These are phyloP conservation scores for Arachis monticola DNA, from an alignment of 331 rosid genomes.

Conservation along the genomic window DNA sequence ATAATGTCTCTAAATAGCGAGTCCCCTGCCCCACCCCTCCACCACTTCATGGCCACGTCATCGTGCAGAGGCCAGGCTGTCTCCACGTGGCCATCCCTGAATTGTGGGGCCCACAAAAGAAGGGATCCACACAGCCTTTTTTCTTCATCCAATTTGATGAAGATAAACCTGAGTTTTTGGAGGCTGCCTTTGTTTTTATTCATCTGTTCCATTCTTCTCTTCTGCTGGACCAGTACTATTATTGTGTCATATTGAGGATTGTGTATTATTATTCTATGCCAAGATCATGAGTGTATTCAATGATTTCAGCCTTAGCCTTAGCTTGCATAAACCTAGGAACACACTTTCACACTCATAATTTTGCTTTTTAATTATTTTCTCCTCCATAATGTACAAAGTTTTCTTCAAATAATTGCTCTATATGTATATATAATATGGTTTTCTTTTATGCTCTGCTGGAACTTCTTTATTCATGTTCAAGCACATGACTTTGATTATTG, in stretches of 20 bases:
- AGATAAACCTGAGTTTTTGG: slow-evolving; percentile 43
- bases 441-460: slow-evolving; percentile 31
- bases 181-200: slow-evolving; percentile 23
- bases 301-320: slow-evolving; percentile 17
- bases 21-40: no score
- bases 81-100: slow-evolving; percentile 50
- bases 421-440: neutral
- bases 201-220: slow-evolving; percentile 1
- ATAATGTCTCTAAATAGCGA: no score
- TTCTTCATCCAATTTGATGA: slow-evolving; percentile 36
- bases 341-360: neutral
- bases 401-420: slow-evolving; percentile 25
- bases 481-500: slow-evolving; percentile 31
- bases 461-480: slow-evolving; percentile 24
- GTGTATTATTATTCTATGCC: slow-evolving; percentile 5
- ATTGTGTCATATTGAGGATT: neutral
- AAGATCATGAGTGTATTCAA: slow-evolving; percentile 38
- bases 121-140: neutral
- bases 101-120: slow-evolving; percentile 36
- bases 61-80: slow-evolving; percentile 36
- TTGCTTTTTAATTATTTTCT: neutral
- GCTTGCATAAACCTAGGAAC: slow-evolving; percentile 27
- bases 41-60: slow-evolving; percentile 49
- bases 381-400: neutral
- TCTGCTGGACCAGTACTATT: slow-evolving; percentile 22